Base-by-base conservation (phyloP, 257 asterid genomes). In the Solanum virginianum region DNA sequence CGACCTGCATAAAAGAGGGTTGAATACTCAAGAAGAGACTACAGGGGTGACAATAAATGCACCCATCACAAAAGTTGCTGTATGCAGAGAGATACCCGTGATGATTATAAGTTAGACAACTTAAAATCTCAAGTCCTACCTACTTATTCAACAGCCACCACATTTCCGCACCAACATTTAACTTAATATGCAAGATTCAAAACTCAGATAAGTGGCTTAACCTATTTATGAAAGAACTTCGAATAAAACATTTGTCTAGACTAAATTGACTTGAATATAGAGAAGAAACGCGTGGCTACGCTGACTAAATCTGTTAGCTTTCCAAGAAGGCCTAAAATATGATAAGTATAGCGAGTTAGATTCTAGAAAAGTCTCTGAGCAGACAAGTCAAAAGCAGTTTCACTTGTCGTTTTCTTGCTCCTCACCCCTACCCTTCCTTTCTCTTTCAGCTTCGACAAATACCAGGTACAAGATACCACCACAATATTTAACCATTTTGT, bases 1-100 rank as follows among this genome's bases (percentile, higher is more conserved):
- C 95, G 84, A 96, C 97, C 99, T 96, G 93, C 89, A 86, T 53
- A 56, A 36, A 53, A 81, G 72, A 56, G 75, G 71, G n/a, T 2
- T 17, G 26, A 77, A 77, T 77, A 45, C 45, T 77, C 63, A 77
- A 51, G 63, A 77, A 77, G 82, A 79, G 26, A 79, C 17, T 26
- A 26, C 66, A 79, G 47, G 45, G 18, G 83, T 29, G 66, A 53
- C 49, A 29, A 79, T 75, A 53, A 51, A 53, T 53, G 47, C 10
- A 79, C 47, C 36, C 82, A 79, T 77, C 17, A 79, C 65, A 53
- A 79, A 26, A 79, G 49, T 53, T 79, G 26, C 65, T 16, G 10
- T 5, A 53, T 53, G 49, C 29, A 79, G 29, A 53, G 43, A 79
- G 3, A 15, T 54, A 26, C 8, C 45, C 10, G 54, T 79, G 47